These are phyloP conservation scores for Samsoniella hepiali DNA, from an alignment of 2,329 filamentous ascomycete genomes.

Conservation along the genomic window DNA sequence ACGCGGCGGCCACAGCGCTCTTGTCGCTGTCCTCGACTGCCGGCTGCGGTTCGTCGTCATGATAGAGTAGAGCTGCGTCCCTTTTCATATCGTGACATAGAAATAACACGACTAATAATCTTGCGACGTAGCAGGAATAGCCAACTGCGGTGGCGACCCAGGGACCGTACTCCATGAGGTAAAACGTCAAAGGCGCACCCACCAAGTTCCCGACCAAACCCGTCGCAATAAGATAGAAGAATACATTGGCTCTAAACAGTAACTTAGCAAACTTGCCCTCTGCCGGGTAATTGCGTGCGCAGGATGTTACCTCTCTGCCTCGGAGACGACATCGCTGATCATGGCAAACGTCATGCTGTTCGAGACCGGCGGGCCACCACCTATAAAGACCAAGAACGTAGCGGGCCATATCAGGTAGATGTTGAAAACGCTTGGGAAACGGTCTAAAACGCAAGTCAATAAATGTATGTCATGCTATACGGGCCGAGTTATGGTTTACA, in stretches of 20 bases:
- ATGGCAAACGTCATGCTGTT: neutral
- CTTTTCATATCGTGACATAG: neutral
- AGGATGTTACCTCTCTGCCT: neutral
- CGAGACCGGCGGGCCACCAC: constrained; percentile 4
- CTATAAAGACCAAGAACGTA: neutral
- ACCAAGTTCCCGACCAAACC: neutral
- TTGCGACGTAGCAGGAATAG: neutral
- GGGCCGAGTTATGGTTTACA: neutral
- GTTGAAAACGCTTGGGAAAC: neutral
- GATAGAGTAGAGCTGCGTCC: no score
- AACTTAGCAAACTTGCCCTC: neutral
- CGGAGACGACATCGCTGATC: neutral
- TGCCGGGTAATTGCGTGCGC: no score
- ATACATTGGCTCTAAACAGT: neutral
- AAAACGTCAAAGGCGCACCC: neutral
- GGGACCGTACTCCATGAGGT: constrained; percentile 1
- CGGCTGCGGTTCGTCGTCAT: neutral
- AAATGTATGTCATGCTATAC: no score
- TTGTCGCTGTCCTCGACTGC: neutral
- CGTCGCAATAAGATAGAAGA: constrained; percentile 2
- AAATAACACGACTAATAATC: neutral
- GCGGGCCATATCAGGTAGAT: constrained; percentile 6
- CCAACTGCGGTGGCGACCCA: neutral
- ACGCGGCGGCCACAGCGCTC: neutral
- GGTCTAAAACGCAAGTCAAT: neutral